phyloP scores from a whole-genome alignment of 305 asterid genomes.

The Lippia alba region DNA sequence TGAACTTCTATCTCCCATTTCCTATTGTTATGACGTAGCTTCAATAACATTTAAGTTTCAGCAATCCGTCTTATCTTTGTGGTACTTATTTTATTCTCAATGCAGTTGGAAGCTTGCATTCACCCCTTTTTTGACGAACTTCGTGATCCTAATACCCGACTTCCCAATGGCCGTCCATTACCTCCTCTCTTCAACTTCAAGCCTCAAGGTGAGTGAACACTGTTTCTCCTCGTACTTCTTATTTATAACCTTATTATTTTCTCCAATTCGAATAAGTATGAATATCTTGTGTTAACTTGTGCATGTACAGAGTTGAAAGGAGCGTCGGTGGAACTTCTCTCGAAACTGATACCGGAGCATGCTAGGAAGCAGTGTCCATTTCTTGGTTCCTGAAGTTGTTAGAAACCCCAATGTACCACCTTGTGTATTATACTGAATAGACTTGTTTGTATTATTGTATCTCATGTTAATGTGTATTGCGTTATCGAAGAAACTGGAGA shows the following conservation, averaged over 20 bases:
- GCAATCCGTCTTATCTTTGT: background rate
- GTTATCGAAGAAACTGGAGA: background rate
- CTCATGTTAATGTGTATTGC: background rate
- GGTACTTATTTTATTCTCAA: background rate
- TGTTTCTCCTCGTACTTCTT: background rate
- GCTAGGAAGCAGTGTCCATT: conserved; percentile 14
- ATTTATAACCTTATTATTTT: background rate
- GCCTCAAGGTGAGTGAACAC: background rate
- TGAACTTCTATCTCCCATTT: background rate
- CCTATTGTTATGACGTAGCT: background rate
- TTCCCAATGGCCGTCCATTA: background rate
- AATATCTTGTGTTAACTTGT: background rate
- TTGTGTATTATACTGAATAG: background rate
- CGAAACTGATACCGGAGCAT: conserved; percentile 6
- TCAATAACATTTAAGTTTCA: background rate
- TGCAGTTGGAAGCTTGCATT: conserved; percentile 6
- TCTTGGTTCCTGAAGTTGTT: background rate
- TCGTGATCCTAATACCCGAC: background rate
- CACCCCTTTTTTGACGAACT: conserved; percentile 4
- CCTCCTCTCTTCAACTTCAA: conserved; percentile 1
- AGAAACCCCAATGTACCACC: background rate
- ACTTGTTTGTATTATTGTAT: background rate
- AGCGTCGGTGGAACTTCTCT: background rate
- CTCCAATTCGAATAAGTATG: background rate
- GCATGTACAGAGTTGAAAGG: background rate